Evolutionary conservation across 2,329 filamentous ascomycete species (phyloP), one percentile per base, ranked within the genome.

Genomic region (Ceratocystiopsis brevicomis): DNA sequence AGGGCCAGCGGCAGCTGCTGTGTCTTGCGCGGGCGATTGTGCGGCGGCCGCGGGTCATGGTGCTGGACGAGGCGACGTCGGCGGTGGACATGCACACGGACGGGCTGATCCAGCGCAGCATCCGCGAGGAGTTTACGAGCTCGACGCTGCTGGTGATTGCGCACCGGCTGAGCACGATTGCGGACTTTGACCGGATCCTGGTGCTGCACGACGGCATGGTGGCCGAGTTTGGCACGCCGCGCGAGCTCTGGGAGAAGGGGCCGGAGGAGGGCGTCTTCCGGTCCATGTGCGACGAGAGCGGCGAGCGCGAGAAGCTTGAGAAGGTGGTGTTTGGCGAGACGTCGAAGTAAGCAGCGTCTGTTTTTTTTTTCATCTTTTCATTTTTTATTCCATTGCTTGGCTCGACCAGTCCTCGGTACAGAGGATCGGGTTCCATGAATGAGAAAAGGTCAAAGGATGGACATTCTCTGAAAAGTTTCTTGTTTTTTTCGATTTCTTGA

Each of bases 31-130:
- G 76, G 41, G 80, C 76, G 41, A 83, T 85, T 50, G 74, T 84
- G 19, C 68, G 73, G 0, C 69, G 76, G 0, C 80, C 81, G 3
- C 79, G 80, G 54, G 75, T 88, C 51, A 80, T 88, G 71, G 74
- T 87, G 1, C 68, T 87, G 1, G 81, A 88, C 55, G 81, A 87
- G 60, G 81, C 82, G 0, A 88, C 82, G 0, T 78, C 73, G 3
- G 80, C 81, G 0, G 80, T 87, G 3, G 81, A 86, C 56, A 83
- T 84, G 76, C 65, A 69, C 37, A 86, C 81, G 0, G 81, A 87
- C 54, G 63, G 68, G 1, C 67, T 83, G 21, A 86, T 86, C 52
- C 81, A 86, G 60, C 69, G 76, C 6, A 75, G 68, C 41, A 84
- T 86, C 51, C 68, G 79, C 18, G 73, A 80, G 53, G 78, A 83